phyloP scores from a whole-genome alignment of 2,329 filamentous ascomycete species.

The Periconia sp. region DNA sequence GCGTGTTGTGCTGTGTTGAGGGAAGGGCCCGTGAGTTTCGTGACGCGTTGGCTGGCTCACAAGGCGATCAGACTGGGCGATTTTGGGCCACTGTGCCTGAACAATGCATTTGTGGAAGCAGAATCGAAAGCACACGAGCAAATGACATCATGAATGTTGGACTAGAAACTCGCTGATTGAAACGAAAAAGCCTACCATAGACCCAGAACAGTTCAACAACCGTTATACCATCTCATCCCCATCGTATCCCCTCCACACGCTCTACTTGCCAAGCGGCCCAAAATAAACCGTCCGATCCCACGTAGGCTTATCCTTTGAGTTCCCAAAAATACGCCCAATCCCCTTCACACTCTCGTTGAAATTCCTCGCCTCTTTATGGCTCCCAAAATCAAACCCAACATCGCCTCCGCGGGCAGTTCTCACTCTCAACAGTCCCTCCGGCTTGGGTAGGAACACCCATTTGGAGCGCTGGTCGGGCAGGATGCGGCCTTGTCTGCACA shows the following conservation, averaged over 20 bases:
- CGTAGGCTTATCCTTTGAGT: constrained; percentile 12
- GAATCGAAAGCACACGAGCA: no score
- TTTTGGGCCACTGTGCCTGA: no score
- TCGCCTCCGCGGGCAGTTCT: constrained; percentile 23
- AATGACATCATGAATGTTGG: no score
- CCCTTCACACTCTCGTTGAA: constrained; percentile 24
- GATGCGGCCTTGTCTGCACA: constrained; percentile 26
- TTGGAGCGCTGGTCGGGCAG: constrained; percentile 12
- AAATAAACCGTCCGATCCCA: constrained; percentile 25
- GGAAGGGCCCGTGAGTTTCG: no score
- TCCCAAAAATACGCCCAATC: constrained; percentile 16
- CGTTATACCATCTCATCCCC: no score
- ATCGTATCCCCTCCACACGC: not conserved
- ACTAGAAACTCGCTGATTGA: not conserved
- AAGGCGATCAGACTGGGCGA: no score
- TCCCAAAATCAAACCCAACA: constrained; percentile 28
- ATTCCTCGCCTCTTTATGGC: constrained; percentile 11
- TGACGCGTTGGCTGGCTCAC: no score
- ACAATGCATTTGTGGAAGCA: no score
- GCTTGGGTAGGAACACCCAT: constrained; percentile 30
- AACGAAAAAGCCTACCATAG: not conserved
- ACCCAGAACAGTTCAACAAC: no score
- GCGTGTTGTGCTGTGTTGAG: no score
- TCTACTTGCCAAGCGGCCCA: constrained; percentile 17
- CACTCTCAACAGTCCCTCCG: constrained; percentile 23